phyloP scores from a whole-genome alignment of 352 stramenopile species.

The Pythium dissotocum region DNA sequence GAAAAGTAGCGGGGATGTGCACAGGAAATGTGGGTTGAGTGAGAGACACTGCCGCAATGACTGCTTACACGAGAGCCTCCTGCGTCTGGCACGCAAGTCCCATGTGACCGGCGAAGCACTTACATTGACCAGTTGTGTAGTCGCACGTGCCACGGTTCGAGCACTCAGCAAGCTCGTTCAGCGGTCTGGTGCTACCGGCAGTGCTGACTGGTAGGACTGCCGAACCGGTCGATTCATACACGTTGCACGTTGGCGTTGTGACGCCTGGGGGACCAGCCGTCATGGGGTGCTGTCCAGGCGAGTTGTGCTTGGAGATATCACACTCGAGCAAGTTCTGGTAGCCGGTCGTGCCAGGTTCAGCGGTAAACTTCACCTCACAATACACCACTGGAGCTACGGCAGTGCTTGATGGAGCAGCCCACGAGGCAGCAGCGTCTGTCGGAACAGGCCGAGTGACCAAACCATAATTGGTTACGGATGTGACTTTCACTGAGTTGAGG shows the following conservation, averaged over 20 bases:
- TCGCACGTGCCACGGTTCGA: slow-evolving; percentile 65
- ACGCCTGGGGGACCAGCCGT: neutral
- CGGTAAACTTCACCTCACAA: slow-evolving; percentile 53
- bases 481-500: slow-evolving; percentile 49
- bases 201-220: no score
- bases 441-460: no score
- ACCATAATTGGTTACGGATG: no score
- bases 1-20: neutral
- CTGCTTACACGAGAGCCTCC: slow-evolving; percentile 37
- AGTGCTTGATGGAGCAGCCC: neutral
- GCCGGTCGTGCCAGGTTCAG: slow-evolving; percentile 53
- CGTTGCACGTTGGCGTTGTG: slow-evolving; percentile 27
- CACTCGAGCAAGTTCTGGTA: slow-evolving; percentile 61
- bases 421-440: no score
- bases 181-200: neutral
- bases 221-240: slow-evolving; percentile 30
- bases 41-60: neutral
- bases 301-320: slow-evolving; percentile 38
- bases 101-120: slow-evolving; percentile 75
- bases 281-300: slow-evolving; percentile 41
- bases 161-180: slow-evolving; percentile 60
- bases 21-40: neutral
- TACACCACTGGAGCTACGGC: neutral
- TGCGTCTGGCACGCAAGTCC: slow-evolving; percentile 73
- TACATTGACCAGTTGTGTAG: slow-evolving; percentile 48